These are phyloP conservation scores for Nemophila menziesii DNA, from an alignment of 257 asterid species.

Conservation along the genomic window DNA sequence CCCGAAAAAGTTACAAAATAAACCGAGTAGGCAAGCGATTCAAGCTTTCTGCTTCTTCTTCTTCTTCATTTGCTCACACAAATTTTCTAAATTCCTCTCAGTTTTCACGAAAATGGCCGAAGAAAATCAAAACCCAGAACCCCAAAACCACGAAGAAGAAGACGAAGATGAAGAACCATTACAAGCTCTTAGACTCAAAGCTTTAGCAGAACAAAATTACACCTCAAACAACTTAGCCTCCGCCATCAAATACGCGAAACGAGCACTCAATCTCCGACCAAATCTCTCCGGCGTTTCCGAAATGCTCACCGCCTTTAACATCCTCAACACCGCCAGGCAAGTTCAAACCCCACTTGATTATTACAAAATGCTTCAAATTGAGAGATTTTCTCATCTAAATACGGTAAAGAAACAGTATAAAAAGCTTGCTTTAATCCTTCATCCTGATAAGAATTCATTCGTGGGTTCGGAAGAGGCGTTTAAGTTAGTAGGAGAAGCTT, in stretches of 20 bases:
- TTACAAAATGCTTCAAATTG: constrained; percentile 56
- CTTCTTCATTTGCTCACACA: too few relatives aligned
- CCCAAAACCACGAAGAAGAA: neutral
- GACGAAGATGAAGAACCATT: neutral
- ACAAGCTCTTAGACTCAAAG: constrained; percentile 39
- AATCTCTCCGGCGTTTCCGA: constrained; percentile 43
- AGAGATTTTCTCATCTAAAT: constrained; percentile 52
- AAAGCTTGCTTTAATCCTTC: constrained; percentile 62
- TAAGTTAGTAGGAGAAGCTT: constrained; percentile 70
- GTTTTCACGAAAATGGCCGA: neutral
- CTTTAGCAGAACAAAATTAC: constrained; percentile 46
- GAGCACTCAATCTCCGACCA: constrained; percentile 49
- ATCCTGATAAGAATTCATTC: constrained; percentile 66
- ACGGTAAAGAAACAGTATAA: constrained; percentile 61
- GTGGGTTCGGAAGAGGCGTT: constrained; percentile 69
- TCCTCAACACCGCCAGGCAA: constrained; percentile 36
- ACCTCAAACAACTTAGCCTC: constrained; percentile 44
- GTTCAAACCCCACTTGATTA: constrained; percentile 12
- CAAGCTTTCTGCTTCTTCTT: neutral
- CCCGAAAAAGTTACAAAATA: too few relatives aligned
- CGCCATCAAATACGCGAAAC: constrained; percentile 55
- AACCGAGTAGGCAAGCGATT: too few relatives aligned
- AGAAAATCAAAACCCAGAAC: neutral
- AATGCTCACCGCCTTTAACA: constrained; percentile 48
- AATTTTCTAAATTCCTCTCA: too few relatives aligned